Conservation (phyloP, 768 basidiomycete genomes). For the Podaxis sp. region DNA sequence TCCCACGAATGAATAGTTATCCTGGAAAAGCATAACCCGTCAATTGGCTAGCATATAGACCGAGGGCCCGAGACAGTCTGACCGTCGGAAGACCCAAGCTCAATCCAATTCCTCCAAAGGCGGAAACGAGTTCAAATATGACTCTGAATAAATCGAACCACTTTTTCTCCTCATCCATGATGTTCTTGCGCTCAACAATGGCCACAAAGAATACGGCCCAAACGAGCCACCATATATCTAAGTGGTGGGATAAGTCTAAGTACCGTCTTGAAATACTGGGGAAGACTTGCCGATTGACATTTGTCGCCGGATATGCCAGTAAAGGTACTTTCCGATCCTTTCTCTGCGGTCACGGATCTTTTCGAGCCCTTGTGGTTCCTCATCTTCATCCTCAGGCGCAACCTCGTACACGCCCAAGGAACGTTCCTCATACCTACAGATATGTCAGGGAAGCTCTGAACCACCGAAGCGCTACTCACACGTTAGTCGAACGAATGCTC, state of each 20-base stretch:
- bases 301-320: conserved; percentile 66
- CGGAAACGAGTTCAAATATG: conserved; percentile 65
- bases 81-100: conserved; percentile 59
- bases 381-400: conserved; percentile 46
- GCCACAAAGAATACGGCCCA: conserved; percentile 70
- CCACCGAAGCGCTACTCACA: conserved; percentile 32
- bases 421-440: conserved; percentile 60
- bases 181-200: conserved; percentile 62
- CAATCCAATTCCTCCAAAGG: conserved; percentile 68
- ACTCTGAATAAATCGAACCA: conserved; percentile 63
- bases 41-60: not conserved
- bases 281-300: conserved; percentile 46
- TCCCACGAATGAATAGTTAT: conserved; percentile 64
- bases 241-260: not conserved
- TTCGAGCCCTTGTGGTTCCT: conserved; percentile 41
- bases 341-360: conserved; percentile 34
- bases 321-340: conserved; percentile 41
- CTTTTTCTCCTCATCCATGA: conserved; percentile 52
- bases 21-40: conserved; percentile 24
- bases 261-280: not conserved
- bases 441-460: not conserved
- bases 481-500: conserved; percentile 67
- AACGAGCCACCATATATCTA: conserved; percentile 83
- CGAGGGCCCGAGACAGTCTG: conserved; percentile 9
- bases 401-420: conserved; percentile 68